These are phyloP conservation scores for Chondrus crispus DNA, from an alignment of 23 red algal genomes.

Conservation along the genomic window DNA sequence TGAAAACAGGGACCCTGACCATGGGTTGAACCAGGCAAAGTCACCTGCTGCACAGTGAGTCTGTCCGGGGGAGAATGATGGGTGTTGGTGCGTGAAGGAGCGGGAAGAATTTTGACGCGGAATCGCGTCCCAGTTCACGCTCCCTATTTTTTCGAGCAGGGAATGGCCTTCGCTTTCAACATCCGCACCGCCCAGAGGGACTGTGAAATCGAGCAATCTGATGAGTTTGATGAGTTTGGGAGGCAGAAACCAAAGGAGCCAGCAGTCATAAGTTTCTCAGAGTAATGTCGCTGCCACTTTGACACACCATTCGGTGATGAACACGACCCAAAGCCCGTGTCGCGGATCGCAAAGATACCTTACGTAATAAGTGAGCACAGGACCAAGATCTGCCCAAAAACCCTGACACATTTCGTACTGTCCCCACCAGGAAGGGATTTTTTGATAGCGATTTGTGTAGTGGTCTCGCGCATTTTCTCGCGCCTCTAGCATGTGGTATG, in stretches of 20 bases:
- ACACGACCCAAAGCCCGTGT: background rate
- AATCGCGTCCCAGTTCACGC: background rate
- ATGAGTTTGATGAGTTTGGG: background rate
- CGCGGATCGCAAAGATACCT: background rate
- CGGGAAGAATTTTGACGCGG: background rate
- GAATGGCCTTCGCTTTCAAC: background rate
- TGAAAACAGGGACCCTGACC: no score
- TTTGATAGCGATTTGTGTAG: background rate
- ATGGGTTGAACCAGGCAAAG: no score
- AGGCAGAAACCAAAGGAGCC: background rate
- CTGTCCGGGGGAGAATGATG: no score
- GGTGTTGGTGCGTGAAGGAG: no score
- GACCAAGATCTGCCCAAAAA: background rate
- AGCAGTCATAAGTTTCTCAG: conserved; percentile 4
- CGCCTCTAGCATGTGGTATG: background rate
- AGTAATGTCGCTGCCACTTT: background rate
- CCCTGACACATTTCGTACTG: background rate
- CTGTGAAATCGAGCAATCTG: background rate
- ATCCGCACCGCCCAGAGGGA: background rate
- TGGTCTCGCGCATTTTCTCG: background rate
- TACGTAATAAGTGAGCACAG: background rate
- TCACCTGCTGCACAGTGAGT: no score
- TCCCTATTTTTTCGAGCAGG: background rate
- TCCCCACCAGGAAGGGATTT: background rate
- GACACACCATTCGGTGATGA: background rate